These are phyloP conservation scores for Pythium volutum DNA, from an alignment of 352 stramenopile species.

Conservation along the genomic window DNA sequence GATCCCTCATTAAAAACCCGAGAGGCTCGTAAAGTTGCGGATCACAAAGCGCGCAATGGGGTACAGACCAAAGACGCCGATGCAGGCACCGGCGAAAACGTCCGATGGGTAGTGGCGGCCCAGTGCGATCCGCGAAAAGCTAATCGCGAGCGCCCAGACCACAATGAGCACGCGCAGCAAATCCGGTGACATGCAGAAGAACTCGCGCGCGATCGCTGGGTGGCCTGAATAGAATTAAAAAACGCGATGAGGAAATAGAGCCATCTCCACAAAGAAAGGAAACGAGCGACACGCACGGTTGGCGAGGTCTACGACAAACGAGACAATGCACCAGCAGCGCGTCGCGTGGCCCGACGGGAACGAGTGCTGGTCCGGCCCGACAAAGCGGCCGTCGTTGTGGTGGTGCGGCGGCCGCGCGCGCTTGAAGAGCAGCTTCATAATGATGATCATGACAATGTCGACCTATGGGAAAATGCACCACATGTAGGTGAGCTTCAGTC, in stretches of 20 bases:
- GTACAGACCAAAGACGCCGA: constrained; percentile 53
- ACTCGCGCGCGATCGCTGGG: constrained; percentile 39
- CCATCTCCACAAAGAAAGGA: neutral
- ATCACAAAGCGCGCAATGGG: constrained; percentile 20
- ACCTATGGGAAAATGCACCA: constrained; percentile 26
- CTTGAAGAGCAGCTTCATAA: constrained; percentile 75
- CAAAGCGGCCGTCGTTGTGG: constrained; percentile 64
- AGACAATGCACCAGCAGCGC: constrained; percentile 68
- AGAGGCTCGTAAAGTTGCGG: constrained; percentile 6
- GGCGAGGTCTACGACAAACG: constrained; percentile 56
- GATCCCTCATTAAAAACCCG: constrained; percentile 3
- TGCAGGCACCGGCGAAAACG: constrained; percentile 55
- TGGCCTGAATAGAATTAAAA: constrained; percentile 26
- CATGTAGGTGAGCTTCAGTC: too few relatives aligned
- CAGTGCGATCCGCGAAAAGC: constrained; percentile 77
- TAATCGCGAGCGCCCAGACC: constrained; percentile 66
- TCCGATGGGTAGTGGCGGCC: constrained; percentile 83
- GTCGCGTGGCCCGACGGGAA: constrained; percentile 84
- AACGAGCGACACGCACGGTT: constrained; percentile 27
- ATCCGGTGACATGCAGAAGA: constrained; percentile 47
- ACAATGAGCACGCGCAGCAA: constrained; percentile 40
- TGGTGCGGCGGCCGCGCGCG: constrained; percentile 74
- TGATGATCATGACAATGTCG: constrained; percentile 75
- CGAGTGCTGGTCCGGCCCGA: constrained; percentile 81
- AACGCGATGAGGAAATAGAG: neutral